A percentile compares a stretch with the other conserved stretches of the same genome.
phyloP scores from a whole-genome alignment of 169 alveolate genomes.

The Perkinsus olseni region DNA sequence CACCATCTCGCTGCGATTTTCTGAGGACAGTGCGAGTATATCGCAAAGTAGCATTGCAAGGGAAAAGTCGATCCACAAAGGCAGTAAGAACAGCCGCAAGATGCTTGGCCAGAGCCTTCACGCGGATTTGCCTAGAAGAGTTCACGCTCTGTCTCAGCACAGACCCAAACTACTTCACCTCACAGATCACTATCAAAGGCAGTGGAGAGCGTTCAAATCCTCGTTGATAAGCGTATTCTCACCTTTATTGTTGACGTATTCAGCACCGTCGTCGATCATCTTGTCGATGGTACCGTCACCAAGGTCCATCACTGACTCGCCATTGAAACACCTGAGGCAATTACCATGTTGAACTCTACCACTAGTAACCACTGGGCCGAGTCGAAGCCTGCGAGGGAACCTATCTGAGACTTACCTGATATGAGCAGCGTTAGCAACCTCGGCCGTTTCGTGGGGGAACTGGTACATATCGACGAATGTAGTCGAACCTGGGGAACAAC shows the following conservation, averaged over 20 bases:
- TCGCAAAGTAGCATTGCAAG: no score
- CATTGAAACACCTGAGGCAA: not conserved
- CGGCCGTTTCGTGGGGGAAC: conserved; percentile 2
- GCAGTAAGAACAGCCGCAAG: no score
- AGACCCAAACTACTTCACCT: not conserved
- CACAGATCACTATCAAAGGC: not conserved
- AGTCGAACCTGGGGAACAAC: conserved; percentile 7
- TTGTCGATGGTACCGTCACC: not conserved
- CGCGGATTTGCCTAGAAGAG: no score
- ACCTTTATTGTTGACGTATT: not conserved
- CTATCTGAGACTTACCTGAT: not conserved
- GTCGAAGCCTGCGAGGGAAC: not conserved
- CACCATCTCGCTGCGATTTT: not conserved
- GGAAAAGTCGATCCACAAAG: no score
- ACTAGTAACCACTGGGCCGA: no score
- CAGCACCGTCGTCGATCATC: not conserved
- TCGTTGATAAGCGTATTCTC: no score
- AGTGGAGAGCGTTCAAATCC: no score
- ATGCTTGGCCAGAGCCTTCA: no score
- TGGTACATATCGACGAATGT: conserved; percentile 9
- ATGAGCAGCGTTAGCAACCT: not conserved
- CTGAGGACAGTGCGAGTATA: not conserved
- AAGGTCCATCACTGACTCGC: not conserved
- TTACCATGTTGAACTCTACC: no score
- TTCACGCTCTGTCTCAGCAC: no score